A percentile compares a stretch with the other conserved stretches of the same genome.
Conservation (phyloP, 805 yeast species). For the Crinitomyces ghanaensis region DNA sequence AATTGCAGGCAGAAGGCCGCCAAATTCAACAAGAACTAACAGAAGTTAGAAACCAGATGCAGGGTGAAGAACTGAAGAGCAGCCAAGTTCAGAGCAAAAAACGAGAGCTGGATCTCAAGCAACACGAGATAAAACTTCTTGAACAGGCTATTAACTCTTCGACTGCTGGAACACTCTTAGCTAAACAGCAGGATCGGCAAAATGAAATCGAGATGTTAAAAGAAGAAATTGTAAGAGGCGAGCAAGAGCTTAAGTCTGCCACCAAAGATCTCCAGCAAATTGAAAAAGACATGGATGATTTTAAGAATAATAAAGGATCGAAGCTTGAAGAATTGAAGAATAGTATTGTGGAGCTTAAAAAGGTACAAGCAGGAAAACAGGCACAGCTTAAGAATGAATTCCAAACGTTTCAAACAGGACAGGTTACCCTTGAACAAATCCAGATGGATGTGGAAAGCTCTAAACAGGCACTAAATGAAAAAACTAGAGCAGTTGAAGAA, state of each 20-base stretch:
- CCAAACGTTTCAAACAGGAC: slow-evolving; percentile 47
- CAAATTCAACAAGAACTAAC: too few species aligned
- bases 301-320: slow-evolving; percentile 63
- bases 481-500: slow-evolving; percentile 24
- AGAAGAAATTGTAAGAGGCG: slow-evolving; percentile 29
- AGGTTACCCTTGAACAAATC: slow-evolving; percentile 61
- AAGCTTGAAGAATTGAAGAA: slow-evolving; percentile 48
- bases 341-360: slow-evolving; percentile 31
- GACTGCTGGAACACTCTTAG: slow-evolving; percentile 21
- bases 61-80: slow-evolving; percentile 34
- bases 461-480: slow-evolving; percentile 32
- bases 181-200: slow-evolving; percentile 27
- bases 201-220: slow-evolving; percentile 36
- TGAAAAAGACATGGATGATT: slow-evolving; percentile 73
- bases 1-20: too few species aligned
- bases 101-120: slow-evolving; percentile 21
- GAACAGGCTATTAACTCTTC: slow-evolving; percentile 17
- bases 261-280: slow-evolving; percentile 39
- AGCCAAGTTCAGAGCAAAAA: too few species aligned
- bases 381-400: slow-evolving; percentile 34
- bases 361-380: slow-evolving; percentile 30
- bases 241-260: slow-evolving; percentile 24
- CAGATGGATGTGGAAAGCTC: slow-evolving; percentile 41
- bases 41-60: too few species aligned
- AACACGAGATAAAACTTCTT: slow-evolving; percentile 22